These are phyloP conservation scores for Nigrospora sphaerica DNA, from an alignment of 2,329 filamentous ascomycete species.

Conservation along the genomic window DNA sequence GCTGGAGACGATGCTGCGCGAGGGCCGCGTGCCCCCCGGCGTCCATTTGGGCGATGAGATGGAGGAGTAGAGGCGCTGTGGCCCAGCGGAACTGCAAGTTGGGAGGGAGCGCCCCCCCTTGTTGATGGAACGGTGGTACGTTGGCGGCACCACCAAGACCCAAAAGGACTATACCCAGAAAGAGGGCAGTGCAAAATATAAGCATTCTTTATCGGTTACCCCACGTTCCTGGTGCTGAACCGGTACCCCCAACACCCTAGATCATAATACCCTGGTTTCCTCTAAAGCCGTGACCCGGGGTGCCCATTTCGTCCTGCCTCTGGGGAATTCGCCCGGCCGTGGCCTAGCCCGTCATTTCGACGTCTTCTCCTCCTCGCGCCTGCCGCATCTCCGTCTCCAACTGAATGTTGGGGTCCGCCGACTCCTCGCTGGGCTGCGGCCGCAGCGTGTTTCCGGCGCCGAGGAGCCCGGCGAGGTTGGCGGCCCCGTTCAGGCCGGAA, in stretches of 20 bases:
- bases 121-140: too few species aligned
- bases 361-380: constrained; percentile 35
- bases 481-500: constrained; percentile 13
- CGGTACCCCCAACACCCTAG: not conserved
- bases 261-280: too few species aligned
- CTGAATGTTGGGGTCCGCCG: constrained; percentile 43
- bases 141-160: constrained; percentile 5
- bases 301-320: too few species aligned
- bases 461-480: constrained; percentile 15
- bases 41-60: constrained; percentile 50
- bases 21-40: constrained; percentile 74
- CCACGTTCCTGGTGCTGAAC: too few species aligned
- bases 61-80: constrained; percentile 31
- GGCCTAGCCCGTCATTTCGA: constrained; percentile 52
- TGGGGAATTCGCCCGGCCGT: not conserved
- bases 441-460: constrained; percentile 14
- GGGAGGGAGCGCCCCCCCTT: too few species aligned
- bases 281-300: too few species aligned
- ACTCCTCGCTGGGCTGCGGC: constrained; percentile 16
- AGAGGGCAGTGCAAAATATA: constrained; percentile 11
- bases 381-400: constrained; percentile 49
- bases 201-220: not conserved
- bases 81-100: constrained; percentile 15
- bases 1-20: constrained; percentile 85
- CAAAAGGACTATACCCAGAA: constrained; percentile 17